Conservation (phyloP, 1,284 basidiomycete species). For the Rhodotorula sp. region DNA sequence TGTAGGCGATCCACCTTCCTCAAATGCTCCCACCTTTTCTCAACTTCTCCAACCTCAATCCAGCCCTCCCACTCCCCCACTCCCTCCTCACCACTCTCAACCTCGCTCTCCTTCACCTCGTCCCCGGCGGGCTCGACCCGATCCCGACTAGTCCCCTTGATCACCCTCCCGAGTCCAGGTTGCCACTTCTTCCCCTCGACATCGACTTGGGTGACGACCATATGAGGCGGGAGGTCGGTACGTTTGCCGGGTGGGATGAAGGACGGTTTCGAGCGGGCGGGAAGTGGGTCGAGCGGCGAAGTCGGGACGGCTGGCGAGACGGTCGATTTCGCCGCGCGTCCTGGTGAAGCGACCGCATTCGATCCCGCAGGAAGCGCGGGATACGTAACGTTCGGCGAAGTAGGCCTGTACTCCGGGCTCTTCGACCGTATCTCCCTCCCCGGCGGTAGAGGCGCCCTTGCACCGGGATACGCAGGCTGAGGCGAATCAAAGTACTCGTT, state of each 20-base stretch:
- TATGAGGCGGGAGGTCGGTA: conserved; percentile 30
- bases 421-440: not conserved
- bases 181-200: conserved; percentile 36
- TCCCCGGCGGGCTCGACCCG: conserved; percentile 1
- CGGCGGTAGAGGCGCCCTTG: not conserved
- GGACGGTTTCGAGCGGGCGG: not conserved
- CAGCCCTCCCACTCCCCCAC: not conserved
- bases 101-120: not conserved
- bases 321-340: too few relatives aligned
- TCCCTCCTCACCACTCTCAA: not conserved
- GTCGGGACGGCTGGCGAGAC: not conserved
- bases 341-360: not conserved
- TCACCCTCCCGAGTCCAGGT: conserved; percentile 18
- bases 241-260: conserved; percentile 11
- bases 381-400: not conserved
- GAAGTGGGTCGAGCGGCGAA: not conserved
- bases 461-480: not conserved
- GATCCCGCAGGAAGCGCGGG: not conserved
- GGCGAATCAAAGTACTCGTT: conserved; percentile 3
- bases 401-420: conserved; percentile 2
- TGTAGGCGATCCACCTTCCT: not conserved
- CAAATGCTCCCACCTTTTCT: not conserved
- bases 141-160: conserved; percentile 24
- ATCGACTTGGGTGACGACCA: conserved; percentile 38
- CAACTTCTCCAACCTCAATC: not conserved